These are phyloP conservation scores for Chlamydomonas incerta DNA, from an alignment of 139 green algal species.

Conservation along the genomic window DNA sequence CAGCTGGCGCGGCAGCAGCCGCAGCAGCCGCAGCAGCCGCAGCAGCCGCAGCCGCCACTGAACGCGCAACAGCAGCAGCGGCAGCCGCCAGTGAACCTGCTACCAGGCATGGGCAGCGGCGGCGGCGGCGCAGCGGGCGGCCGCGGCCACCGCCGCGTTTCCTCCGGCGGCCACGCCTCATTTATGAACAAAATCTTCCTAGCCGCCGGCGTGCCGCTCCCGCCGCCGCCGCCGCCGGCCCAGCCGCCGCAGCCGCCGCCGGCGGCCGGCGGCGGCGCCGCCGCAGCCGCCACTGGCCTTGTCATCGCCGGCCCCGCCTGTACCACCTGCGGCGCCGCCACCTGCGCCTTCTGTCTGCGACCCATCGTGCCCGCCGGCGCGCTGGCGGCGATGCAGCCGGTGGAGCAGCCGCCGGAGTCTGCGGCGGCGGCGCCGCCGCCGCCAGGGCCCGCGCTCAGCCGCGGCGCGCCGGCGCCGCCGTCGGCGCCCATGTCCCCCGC, in stretches of 20 bases:
- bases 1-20: too few species aligned
- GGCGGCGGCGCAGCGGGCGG: neutral
- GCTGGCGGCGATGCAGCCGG: neutral
- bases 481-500: too few species aligned
- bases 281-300: neutral
- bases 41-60: too few species aligned
- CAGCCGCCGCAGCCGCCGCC: neutral
- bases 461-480: too few species aligned
- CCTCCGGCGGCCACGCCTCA: neutral
- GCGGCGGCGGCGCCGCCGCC: neutral
- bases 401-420: neutral
- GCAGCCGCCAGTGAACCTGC: too few species aligned
- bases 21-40: too few species aligned
- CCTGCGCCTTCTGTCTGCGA: conserved; percentile 7
- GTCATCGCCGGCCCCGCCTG: neutral
- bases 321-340: conserved; percentile 9
- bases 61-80: too few species aligned
- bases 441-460: too few species aligned
- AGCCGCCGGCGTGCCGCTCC: conserved; percentile 1
- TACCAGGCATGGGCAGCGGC: neutral
- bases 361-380: neutral
- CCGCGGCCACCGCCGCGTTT: neutral
- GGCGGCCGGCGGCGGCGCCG: neutral
- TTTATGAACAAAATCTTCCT: conserved; percentile 39
- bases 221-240: neutral